These are phyloP conservation scores for Carex littledalei DNA, from an alignment of 176 grass and related monocot genomes.

Conservation along the genomic window DNA sequence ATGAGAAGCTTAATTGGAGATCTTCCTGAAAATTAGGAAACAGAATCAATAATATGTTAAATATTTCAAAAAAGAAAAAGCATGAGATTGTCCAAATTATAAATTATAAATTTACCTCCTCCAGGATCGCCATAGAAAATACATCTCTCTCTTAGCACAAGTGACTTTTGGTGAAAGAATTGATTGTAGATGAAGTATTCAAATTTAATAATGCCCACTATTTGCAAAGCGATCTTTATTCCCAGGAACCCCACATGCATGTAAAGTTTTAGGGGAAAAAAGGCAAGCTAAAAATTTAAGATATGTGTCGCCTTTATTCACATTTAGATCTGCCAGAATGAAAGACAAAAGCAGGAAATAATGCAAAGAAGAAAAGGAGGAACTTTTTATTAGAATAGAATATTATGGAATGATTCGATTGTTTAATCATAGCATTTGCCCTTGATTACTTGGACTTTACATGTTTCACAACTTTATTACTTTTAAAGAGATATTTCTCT, in stretches of 20 bases:
- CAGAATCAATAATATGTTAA: background rate
- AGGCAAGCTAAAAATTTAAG: background rate
- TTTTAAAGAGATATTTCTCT: background rate
- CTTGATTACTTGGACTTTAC: background rate
- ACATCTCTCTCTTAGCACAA: background rate
- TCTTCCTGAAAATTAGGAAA: background rate
- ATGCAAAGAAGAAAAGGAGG: background rate
- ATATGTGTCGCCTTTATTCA: constrained; percentile 17
- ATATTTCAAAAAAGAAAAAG: background rate
- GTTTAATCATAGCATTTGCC: background rate
- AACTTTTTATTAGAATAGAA: background rate
- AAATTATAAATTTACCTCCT: background rate
- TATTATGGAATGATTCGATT: background rate
- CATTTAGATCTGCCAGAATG: background rate
- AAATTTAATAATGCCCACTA: constrained; percentile 9
- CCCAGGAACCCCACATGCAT: constrained; percentile 5
- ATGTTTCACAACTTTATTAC: background rate
- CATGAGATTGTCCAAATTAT: background rate
- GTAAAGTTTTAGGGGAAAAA: background rate
- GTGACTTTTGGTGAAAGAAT: background rate
- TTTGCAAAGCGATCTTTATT: background rate
- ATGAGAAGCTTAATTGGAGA: background rate
- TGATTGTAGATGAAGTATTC: background rate
- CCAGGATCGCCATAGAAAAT: background rate
- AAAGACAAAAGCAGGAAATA: constrained; percentile 14